Base-by-base conservation (phyloP, 1,284 basidiomycete genomes). In the Ganoderma leucocontextum region DNA sequence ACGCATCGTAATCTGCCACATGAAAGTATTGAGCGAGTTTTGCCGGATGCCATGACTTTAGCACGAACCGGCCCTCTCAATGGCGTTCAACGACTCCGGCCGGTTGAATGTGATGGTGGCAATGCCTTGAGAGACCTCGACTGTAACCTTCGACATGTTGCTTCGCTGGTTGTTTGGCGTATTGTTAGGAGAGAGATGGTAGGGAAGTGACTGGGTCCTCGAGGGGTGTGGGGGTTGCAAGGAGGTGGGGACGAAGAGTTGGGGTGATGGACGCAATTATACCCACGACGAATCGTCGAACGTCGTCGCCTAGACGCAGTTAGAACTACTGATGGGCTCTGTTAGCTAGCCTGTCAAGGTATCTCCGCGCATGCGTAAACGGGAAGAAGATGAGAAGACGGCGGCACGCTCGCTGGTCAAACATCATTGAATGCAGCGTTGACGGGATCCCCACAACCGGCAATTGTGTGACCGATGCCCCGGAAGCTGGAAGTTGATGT, bases 71-170 rank as follows among this genome's bases (percentile, higher is more conserved):
- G 84, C 83, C 17, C 78, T 65, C 4, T 85, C 89, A 58, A 92
- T 79, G 0, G 91, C 88, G 74, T 92, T 92, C 55, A 91, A 78
- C 6, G 83, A 81, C 64, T 80, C 78, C 2, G 90, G 89, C 25
- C 88, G 83, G 69, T 90, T 87, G 62, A 92, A 81, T 1, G 89
- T 90, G 68, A 92, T 88, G 1, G 89, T 91, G 13, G 91, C 91
- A 69, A 92, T 91, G 22, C 85, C 82, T 64, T 86, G 81, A 15
- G 83, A 83, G 63, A 91, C 77, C 49, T 86, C 75, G 59, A 91
- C 80, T 0, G 77, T 81, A 36, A 89, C 77, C 25, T 57, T 64
- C 7, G 71, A 67, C 70, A 69, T 70, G 49, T 38, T 62, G 25
- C 35, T 22, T 36, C 17, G 15, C 22, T 59, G 38, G 17, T 25